Base-by-base conservation (phyloP, 768 basidiomycete genomes). In the Rossbeevera mucosa region DNA sequence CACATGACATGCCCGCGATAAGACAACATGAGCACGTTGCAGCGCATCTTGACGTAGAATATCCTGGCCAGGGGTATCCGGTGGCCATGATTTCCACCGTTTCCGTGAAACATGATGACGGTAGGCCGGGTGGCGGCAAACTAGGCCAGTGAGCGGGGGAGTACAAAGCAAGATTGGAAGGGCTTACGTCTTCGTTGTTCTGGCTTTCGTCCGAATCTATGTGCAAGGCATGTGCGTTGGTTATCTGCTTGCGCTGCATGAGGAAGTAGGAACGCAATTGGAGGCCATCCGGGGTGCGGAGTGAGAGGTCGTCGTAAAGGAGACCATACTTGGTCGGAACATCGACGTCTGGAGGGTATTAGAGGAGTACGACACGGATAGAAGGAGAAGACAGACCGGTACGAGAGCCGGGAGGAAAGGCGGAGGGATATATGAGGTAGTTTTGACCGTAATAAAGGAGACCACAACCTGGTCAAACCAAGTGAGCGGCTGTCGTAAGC, bases 21-120 rank as follows among this genome's bases (percentile, higher is more conserved):
- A 44, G 89, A 93, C 53, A 95, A 72, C 86, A 97, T 92, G 36
- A 98, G 73, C 3, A 96, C 92, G 64, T 98, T 97, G 68, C 93
- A 96, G 14, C 90, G 78, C 82, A 92, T 84, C 62, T 82, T 81
- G 44, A 81, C 70, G 63, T 80, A 90, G 64, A 97, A 95, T 29
- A 91, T 79, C 46, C 80, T 79, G 0, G 89, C 94, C 24, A 96
- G 74, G 2, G 94, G 95, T 64, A 97, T 80, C 22, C 95, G 80
- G 64, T 98, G 95, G 1, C 95, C 94, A 33, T 83, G 75, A 59
- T 91, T 92, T 13, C 89, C 89, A 0, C 83, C 88, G 60, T 91
- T 91, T 7, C 95, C 95, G 60, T 97, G 94, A 51, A 96, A 92
- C 83, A 97, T 90, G 46, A 98, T 68, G 2, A 98, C 76, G 0